Evolutionary conservation across 2,329 filamentous ascomycete species (phyloP), one percentile per base, ranked within the genome.

Genomic region (Nothomitra cinnamomea): DNA sequence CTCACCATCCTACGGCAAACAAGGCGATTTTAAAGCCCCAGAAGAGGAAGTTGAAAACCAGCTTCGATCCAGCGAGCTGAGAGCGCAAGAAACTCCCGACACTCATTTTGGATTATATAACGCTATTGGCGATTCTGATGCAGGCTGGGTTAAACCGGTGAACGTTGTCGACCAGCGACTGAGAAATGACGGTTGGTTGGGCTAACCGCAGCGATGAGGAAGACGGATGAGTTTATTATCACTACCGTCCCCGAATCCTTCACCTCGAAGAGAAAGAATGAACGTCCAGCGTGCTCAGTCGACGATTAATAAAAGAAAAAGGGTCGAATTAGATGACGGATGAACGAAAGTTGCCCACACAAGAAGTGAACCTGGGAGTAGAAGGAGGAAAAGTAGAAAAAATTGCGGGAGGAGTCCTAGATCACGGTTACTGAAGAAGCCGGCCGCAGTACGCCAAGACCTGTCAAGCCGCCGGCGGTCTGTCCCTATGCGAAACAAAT

Each of bases 1-100:
- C 83, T 64, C 74, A 94, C 88, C 88, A 95, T 76, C 88, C 88
- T 62, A 80, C 78, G 42, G 77, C 83, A 65, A 95, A 95, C n/a
- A 94, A 66, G 22, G 74, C 82, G 67, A 80, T 80, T 64, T 95
- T 88, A 42, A 86, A 70, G 2, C 74, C 76, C 81, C 87, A 90
- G 65, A 94, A 95, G 51, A 92, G 66, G 58, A 86, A 61, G 66
- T 94, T 84, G 67, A 94, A 95, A 49, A 84, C 56, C 54, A 94
- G 65, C 67, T 94, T 94, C 53, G 75, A 72, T 15, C 76, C 68
- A 53, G 79, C 80, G 56, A 89, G 76, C 69, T 88, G 80, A 67
- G 80, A 63, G 52, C 61, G 62, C 61, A 60, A 64, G 24, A 59
- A 79, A 66, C 2, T 17, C 2, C 21, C 24, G 1, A 7, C 12